Evolutionary conservation across 2,329 filamentous ascomycete genomes (phyloP), one percentile per base, ranked within the genome.

Genomic region (Alternaria tenuissima): DNA sequence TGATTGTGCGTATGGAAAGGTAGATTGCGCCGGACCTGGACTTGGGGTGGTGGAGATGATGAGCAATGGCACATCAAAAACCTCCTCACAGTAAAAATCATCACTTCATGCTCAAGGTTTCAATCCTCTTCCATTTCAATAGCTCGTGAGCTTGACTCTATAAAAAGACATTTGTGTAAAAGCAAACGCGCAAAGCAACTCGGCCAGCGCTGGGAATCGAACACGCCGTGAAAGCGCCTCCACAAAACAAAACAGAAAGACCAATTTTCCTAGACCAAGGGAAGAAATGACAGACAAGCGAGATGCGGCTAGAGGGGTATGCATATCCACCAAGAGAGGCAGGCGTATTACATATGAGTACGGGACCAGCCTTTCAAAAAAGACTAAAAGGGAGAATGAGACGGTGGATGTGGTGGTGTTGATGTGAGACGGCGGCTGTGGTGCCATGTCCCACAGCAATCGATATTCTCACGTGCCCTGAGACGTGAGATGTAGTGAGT

Each of bases 261-360:
- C 59, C 32, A 22, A 34, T 58, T 58, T 57, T 61, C 53, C 47
- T 36, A 51, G 49, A 34, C 43, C 49, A 62, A 53, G 24, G 43
- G 28, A 62, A 52, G 24, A 43, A 36, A 52, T 58, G 32, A 52
- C 14, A 46, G 46, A 55, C 14, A 46, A 46, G 51, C 57, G 58
- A 57, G 52, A 48, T 56, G 47, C 32, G 14, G 14, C 11, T 14
- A 36, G 32, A 36, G 22, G 54, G 51, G 43, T 61, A 55, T 62
- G 62, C 47, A 58, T 54, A 56, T 61, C 64, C 59, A 65, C 57
- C 62, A 39, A 60, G 28, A 36, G 57, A 26, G 59, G 59, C 47
- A 36, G 59, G 59, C 54, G 57, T 63, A 65, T 67, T 65, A 65
- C 59, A 65, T 55, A 55, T 42, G n/a, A 61, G 54, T 65, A 60